Conservation (phyloP, 257 asterid genomes). For the Solanum microdontum region DNA sequence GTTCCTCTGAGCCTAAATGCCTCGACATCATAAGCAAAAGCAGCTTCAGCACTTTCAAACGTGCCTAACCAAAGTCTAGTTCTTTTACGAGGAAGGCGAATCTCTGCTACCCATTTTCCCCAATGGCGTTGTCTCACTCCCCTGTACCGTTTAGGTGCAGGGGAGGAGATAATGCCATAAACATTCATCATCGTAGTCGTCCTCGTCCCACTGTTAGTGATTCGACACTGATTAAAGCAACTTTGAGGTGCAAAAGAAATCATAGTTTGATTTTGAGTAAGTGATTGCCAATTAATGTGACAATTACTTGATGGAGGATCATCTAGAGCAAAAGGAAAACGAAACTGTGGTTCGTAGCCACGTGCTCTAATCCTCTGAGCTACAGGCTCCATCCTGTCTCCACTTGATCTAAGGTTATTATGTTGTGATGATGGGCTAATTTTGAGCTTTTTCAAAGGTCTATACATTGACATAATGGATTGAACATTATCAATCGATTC, state of each 20-base stretch:
- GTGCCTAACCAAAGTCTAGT: constrained; percentile 50
- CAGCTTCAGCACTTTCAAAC: constrained; percentile 29
- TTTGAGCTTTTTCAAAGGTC: constrained; percentile 11
- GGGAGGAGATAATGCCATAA: not conserved
- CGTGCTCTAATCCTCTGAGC: not conserved
- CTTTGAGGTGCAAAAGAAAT: constrained; percentile 19
- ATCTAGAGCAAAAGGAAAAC: constrained; percentile 24
- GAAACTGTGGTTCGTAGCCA: not conserved
- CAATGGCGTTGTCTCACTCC: constrained; percentile 49
- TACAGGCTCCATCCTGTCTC: not conserved
- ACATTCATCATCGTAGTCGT: not conserved
- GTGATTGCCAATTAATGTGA: not conserved
- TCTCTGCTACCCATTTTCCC: constrained; percentile 60
- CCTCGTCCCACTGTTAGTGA: not conserved
- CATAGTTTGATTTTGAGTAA: constrained; percentile 9
- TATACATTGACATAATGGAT: not conserved
- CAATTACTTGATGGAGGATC: not conserved
- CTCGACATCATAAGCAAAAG: constrained; percentile 38
- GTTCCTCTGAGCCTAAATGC: constrained; percentile 40
- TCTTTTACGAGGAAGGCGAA: constrained; percentile 39
- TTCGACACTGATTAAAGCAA: not conserved
- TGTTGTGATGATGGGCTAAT: not conserved
- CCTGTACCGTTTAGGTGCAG: constrained; percentile 17
- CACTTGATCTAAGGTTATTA: not conserved
- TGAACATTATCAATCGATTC: not conserved